Evolutionary conservation across 2,329 filamentous ascomycete genomes (phyloP).

Genomic region (Alternaria rosae): DNA sequence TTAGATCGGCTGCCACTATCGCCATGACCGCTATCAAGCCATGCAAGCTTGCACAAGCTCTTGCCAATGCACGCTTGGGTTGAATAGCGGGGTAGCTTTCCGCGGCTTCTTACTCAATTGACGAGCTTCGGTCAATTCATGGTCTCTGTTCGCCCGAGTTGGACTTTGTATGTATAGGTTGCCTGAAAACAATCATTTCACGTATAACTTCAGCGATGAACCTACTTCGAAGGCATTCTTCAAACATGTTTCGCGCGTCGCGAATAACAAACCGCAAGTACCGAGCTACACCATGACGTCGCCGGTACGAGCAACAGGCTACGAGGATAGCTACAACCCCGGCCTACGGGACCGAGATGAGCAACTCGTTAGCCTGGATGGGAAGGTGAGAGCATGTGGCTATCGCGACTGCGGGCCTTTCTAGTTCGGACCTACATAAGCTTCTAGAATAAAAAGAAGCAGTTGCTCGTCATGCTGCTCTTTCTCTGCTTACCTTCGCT

Average conservation of each 20-base stretch:
- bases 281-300: slow-evolving; percentile 2
- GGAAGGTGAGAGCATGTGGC: slow-evolving; percentile 10
- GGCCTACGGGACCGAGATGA: slow-evolving; percentile 6
- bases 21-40: slow-evolving; percentile 25
- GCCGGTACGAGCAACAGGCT: slow-evolving; percentile 9
- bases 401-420: background rate
- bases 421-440: background rate
- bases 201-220: background rate
- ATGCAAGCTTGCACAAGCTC: slow-evolving; percentile 24
- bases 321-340: slow-evolving; percentile 5
- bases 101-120: background rate
- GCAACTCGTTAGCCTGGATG: slow-evolving; percentile 10
- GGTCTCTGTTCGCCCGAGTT: background rate
- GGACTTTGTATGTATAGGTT: background rate
- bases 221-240: rapidly evolving
- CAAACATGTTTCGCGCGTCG: background rate
- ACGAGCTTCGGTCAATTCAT: background rate
- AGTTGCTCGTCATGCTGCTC: background rate
- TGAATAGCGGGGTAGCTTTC: slow-evolving; percentile 3
- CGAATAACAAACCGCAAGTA: background rate
- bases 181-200: background rate
- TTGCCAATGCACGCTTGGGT: slow-evolving; percentile 10
- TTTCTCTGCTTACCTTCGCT: background rate
- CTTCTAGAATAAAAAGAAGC: background rate
- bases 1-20: slow-evolving; percentile 13